Conservation (phyloP, 2,329 filamentous ascomycete species). For the Pleoardoris graminearum region DNA sequence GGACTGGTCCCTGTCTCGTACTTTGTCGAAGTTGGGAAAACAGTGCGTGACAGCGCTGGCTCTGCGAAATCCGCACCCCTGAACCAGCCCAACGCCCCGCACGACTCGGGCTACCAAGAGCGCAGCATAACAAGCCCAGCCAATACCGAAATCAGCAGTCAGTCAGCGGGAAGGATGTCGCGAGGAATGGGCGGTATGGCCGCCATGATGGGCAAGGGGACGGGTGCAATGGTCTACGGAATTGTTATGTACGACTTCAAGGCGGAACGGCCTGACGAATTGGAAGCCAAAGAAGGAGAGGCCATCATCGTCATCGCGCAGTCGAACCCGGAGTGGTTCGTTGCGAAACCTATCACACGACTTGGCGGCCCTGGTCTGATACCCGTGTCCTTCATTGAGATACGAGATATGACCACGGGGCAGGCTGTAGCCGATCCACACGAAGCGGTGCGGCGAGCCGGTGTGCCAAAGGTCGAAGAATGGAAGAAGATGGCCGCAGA, state of each 20-base stretch:
- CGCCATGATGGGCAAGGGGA: slow-evolving; percentile 48
- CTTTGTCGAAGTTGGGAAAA: slow-evolving; percentile 91
- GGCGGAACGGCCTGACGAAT: slow-evolving; percentile 91
- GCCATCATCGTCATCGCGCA: slow-evolving; percentile 98
- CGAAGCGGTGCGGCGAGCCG: slow-evolving; percentile 83
- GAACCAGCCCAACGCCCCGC: slow-evolving; percentile 62
- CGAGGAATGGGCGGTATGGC: slow-evolving; percentile 52
- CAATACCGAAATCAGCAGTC: slow-evolving; percentile 36
- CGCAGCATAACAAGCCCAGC: slow-evolving; percentile 38
- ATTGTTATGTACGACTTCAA: slow-evolving; percentile 97
- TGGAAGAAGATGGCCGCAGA: slow-evolving; percentile 99
- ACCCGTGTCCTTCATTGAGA: slow-evolving; percentile 94
- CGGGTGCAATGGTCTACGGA: slow-evolving; percentile 90
- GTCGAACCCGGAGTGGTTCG: slow-evolving; percentile 98
- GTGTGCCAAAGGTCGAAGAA: slow-evolving; percentile 92
- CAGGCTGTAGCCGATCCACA: slow-evolving; percentile 78
- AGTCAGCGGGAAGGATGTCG: slow-evolving; percentile 40
- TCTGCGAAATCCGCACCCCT: slow-evolving; percentile 49
- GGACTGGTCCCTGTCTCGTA: slow-evolving; percentile 92
- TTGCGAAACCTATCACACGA: slow-evolving; percentile 96
- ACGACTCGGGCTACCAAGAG: slow-evolving; percentile 90
- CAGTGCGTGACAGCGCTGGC: slow-evolving; percentile 79
- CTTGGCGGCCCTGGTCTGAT: slow-evolving; percentile 95
- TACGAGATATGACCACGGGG: slow-evolving; percentile 89
- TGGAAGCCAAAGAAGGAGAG: slow-evolving; percentile 93